These are phyloP conservation scores for Ceratocystis colombiana DNA, from an alignment of 2,329 filamentous ascomycete genomes.

Conservation along the genomic window DNA sequence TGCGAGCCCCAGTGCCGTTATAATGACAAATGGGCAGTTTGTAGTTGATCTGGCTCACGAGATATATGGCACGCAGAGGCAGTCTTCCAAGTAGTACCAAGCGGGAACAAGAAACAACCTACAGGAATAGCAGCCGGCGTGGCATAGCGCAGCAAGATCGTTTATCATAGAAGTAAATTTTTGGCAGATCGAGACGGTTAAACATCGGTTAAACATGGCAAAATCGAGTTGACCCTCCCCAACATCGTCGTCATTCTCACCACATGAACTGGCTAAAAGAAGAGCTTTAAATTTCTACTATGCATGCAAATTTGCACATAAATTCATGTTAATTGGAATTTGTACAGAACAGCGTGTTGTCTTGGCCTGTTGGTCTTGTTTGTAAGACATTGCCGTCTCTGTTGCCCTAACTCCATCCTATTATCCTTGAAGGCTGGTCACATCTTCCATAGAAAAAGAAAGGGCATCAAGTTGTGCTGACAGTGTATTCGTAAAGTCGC, in stretches of 20 bases:
- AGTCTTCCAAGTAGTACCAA: too few species aligned
- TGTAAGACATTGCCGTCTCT: neutral
- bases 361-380: neutral
- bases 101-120: too few species aligned
- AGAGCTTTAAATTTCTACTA: neutral
- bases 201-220: constrained; percentile 24
- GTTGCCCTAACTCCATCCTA: neutral
- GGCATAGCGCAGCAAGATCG: constrained; percentile 10
- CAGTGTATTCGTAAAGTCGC: neutral
- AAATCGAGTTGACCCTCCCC: neutral
- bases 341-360: neutral
- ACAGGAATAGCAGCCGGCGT: neutral
- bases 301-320: neutral
- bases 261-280: neutral
- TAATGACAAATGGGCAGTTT: too few species aligned
- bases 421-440: neutral
- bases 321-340: neutral
- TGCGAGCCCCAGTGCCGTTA: too few species aligned
- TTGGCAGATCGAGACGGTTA: constrained; percentile 24
- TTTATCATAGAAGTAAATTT: constrained; percentile 25
- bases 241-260: neutral
- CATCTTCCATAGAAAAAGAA: neutral
- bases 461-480: neutral
- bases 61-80: too few species aligned
- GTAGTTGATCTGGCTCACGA: too few species aligned